These are phyloP conservation scores for Ensete ventricosum DNA, from an alignment of 176 grass and related monocot genomes.

Conservation along the genomic window DNA sequence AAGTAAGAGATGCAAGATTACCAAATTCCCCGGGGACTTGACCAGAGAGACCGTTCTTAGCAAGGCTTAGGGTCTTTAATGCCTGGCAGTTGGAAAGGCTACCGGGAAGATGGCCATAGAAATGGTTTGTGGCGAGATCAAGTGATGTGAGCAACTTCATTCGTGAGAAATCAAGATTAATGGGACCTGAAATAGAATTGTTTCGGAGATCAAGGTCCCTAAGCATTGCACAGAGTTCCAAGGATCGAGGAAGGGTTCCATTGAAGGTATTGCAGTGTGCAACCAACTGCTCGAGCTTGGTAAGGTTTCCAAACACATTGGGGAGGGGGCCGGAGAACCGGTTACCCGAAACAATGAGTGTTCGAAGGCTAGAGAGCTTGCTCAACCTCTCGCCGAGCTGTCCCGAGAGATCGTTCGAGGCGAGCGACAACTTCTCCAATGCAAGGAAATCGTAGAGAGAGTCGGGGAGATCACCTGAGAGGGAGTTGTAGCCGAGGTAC, in stretches of 20 bases:
- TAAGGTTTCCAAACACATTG: conserved; percentile 54
- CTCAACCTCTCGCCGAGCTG: conserved; percentile 32
- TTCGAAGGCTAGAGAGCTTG: conserved; percentile 35
- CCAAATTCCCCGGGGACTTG: conserved; percentile 38
- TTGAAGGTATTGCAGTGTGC: conserved; percentile 61
- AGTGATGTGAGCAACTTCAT: conserved; percentile 47
- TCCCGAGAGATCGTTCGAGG: conserved; percentile 48
- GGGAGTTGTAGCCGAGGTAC: conserved; percentile 42
- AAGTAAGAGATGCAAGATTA: conserved; percentile 42
- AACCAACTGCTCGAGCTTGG: conserved; percentile 37
- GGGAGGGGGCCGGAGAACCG: conserved; percentile 58
- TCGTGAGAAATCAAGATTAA: conserved; percentile 57
- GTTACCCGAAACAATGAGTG: conserved; percentile 57
- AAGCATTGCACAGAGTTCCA: conserved; percentile 37
- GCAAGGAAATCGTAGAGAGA: conserved; percentile 46
- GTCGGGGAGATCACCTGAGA: conserved; percentile 50
- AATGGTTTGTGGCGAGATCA: conserved; percentile 73
- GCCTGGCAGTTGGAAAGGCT: conserved; percentile 47
- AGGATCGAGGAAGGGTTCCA: conserved; percentile 44
- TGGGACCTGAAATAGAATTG: conserved; percentile 58
- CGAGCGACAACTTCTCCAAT: conserved; percentile 50
- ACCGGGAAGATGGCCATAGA: conserved; percentile 49
- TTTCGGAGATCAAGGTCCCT: conserved; percentile 67
- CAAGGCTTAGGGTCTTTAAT: conserved; percentile 71
- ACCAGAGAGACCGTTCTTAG: conserved; percentile 67